Conservation (phyloP, 2,329 filamentous ascomycete genomes). For the Stagonosporopsis cucurbitacearum region DNA sequence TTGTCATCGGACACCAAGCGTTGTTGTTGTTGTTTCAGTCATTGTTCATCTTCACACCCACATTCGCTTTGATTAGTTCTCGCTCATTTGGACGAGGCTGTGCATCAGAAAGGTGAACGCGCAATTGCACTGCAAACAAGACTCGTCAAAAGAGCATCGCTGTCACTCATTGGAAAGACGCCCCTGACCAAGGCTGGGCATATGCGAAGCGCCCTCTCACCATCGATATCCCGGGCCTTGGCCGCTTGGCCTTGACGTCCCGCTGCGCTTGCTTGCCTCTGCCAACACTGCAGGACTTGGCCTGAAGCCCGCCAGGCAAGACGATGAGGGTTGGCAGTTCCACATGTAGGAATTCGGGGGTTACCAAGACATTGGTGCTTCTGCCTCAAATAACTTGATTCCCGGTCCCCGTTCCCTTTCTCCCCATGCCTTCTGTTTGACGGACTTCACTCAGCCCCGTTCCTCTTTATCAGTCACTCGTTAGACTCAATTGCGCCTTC, state of each 20-base stretch:
- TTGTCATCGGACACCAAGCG: conserved; percentile 17
- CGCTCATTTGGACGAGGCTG: conserved; percentile 33
- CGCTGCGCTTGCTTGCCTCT: conserved; percentile 34
- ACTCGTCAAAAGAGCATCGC: conserved; percentile 19
- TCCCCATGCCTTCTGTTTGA: conserved; percentile 40
- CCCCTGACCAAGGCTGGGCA: conserved; percentile 48
- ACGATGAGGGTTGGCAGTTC: conserved; percentile 48
- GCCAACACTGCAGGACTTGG: conserved; percentile 44
- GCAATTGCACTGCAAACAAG: conserved; percentile 30
- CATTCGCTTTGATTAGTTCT: conserved; percentile 2
- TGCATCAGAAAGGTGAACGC: conserved; percentile 29
- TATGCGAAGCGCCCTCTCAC: conserved; percentile 30
- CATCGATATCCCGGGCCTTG: conserved; percentile 33
- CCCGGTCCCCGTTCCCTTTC: conserved; percentile 25
- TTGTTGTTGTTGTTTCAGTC: conserved; percentile 15
- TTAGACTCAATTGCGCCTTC: conserved; percentile 38
- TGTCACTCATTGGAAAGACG: conserved; percentile 25
- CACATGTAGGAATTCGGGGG: conserved; percentile 36
- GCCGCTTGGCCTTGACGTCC: conserved; percentile 35
- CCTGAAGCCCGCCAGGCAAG: conserved; percentile 38
- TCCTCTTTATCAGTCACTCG: conserved; percentile 46
- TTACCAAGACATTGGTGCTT: conserved; percentile 36
- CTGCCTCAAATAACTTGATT: conserved; percentile 42
- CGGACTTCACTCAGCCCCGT: conserved; percentile 25
- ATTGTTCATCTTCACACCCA: background rate